Conservation (phyloP, 495 filamentous ascomycete genomes). For the Mycothermus thermophilus region DNA sequence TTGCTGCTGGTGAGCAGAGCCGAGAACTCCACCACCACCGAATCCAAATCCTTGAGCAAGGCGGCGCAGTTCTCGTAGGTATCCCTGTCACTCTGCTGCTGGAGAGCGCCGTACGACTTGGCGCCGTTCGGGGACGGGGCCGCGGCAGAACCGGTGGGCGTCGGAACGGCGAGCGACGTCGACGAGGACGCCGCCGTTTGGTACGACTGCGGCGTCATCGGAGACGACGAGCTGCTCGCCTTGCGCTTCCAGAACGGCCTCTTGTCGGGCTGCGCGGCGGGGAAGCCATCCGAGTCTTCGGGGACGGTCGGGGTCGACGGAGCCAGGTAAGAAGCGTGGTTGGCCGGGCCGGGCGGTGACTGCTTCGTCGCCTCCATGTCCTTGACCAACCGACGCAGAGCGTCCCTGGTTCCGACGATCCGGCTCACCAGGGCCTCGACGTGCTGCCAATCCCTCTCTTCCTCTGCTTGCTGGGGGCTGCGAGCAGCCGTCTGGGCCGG, state of each 20-base stretch:
- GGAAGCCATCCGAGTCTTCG: conserved; percentile 35
- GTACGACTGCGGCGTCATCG: conserved; percentile 29
- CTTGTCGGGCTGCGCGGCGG: conserved; percentile 28
- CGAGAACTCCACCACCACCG: conserved; percentile 69
- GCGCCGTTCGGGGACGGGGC: conserved; percentile 26
- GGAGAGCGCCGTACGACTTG: conserved; percentile 11
- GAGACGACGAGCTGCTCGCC: conserved; percentile 33
- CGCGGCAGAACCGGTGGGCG: conserved; percentile 27
- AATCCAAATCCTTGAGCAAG: conserved; percentile 67
- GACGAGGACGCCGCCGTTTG: conserved; percentile 31
- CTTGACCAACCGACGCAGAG: conserved; percentile 67
- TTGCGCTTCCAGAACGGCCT: conserved; percentile 88
- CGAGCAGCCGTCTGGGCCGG: conserved; percentile 9
- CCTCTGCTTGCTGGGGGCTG: conserved; percentile 28
- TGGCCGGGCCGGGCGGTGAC: conserved; percentile 2
- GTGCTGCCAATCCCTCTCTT: conserved; percentile 73
- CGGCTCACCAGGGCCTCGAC: conserved; percentile 71
- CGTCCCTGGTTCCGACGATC: conserved; percentile 78
- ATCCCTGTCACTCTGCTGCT: conserved; percentile 40
- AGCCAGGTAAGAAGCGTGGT: conserved; percentile 23
- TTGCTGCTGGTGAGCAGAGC: conserved; percentile 62
- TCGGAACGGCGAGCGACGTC: conserved; percentile 48
- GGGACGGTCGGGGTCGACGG: conserved; percentile 23
- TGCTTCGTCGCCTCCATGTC: conserved; percentile 58
- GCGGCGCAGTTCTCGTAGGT: conserved; percentile 69